These are phyloP conservation scores for Gaillardinia entomophila DNA, from an alignment of 805 yeast species.

Conservation along the genomic window DNA sequence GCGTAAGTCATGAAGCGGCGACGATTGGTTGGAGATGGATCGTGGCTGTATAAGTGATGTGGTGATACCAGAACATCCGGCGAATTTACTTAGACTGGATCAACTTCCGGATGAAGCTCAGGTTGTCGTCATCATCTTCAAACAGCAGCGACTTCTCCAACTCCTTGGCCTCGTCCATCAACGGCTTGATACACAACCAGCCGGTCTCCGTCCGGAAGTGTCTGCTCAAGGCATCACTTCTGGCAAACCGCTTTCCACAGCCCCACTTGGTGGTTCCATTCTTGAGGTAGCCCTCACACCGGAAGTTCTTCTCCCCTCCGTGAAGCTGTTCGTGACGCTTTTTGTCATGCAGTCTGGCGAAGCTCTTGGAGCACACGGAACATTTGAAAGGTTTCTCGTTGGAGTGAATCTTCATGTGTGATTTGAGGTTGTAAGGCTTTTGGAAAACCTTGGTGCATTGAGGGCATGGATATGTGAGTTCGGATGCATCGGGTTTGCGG, in stretches of 20 bases:
- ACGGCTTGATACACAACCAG: constrained; percentile 58
- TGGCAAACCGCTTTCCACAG: constrained; percentile 66
- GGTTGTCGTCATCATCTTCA: constrained; percentile 10
- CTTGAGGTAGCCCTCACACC: constrained; percentile 55
- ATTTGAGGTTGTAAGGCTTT: constrained; percentile 45
- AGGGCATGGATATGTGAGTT: constrained; percentile 27
- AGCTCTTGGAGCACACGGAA: constrained; percentile 55
- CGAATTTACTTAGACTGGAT: constrained; percentile 2
- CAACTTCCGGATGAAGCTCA: constrained; percentile 11
- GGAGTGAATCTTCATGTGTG: constrained; percentile 51
- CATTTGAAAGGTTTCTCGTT: constrained; percentile 68
- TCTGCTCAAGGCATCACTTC: constrained; percentile 73
- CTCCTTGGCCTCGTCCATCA: constrained; percentile 52
- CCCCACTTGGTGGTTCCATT: constrained; percentile 67
- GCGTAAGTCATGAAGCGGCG: neutral
- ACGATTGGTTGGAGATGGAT: neutral
- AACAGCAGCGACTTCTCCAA: constrained; percentile 10
- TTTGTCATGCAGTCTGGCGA: constrained; percentile 74
- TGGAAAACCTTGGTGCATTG: constrained; percentile 41
- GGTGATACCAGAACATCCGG: neutral
- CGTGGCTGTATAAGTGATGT: neutral
- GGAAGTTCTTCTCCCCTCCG: constrained; percentile 64
- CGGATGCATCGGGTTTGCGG: neutral
- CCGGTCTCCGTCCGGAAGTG: constrained; percentile 77
- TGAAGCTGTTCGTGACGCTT: constrained; percentile 75